These are phyloP conservation scores for Linanthus parryae DNA, from an alignment of 148 eudicot genomes.

Conservation along the genomic window DNA sequence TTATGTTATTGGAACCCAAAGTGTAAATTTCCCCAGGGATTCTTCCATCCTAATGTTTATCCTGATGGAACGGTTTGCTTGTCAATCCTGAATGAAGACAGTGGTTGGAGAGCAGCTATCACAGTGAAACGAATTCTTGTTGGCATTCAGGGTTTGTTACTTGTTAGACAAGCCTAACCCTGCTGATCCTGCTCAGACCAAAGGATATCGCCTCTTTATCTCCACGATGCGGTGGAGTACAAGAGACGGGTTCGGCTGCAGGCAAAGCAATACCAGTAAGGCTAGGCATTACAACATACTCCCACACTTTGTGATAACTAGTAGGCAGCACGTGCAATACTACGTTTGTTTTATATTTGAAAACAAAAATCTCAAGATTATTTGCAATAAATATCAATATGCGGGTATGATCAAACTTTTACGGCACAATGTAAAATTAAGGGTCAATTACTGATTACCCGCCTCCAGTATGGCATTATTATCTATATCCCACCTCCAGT, in stretches of 20 bases:
- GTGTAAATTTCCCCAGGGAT: slow-evolving; percentile 74
- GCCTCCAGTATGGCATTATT: no score
- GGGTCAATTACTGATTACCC: no score
- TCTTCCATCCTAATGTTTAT: slow-evolving; percentile 86
- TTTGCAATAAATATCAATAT: no score
- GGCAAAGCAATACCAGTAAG: slow-evolving; percentile 43
- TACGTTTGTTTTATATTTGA: no score
- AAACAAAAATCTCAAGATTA: no score
- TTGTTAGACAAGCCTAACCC: slow-evolving; percentile 74
- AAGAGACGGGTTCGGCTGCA: slow-evolving; percentile 66
- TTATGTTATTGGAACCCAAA: no score
- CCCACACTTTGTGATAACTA: no score
- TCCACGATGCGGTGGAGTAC: slow-evolving; percentile 81
- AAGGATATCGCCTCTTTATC: slow-evolving; percentile 68
- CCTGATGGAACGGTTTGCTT: slow-evolving; percentile 84
- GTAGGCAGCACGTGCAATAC: no score
- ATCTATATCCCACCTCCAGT: no score
- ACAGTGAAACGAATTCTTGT: slow-evolving; percentile 83
- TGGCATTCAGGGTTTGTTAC: slow-evolving; percentile 76
- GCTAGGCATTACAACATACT: no score
- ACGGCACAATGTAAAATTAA: no score
- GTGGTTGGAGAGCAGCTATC: slow-evolving; percentile 89
- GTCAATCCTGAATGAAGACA: slow-evolving; percentile 77
- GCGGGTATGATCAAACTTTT: no score
- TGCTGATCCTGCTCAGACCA: slow-evolving; percentile 72